Evolutionary conservation across 2,329 filamentous ascomycete species (phyloP).

Genomic region (Cladosporium velox): DNA sequence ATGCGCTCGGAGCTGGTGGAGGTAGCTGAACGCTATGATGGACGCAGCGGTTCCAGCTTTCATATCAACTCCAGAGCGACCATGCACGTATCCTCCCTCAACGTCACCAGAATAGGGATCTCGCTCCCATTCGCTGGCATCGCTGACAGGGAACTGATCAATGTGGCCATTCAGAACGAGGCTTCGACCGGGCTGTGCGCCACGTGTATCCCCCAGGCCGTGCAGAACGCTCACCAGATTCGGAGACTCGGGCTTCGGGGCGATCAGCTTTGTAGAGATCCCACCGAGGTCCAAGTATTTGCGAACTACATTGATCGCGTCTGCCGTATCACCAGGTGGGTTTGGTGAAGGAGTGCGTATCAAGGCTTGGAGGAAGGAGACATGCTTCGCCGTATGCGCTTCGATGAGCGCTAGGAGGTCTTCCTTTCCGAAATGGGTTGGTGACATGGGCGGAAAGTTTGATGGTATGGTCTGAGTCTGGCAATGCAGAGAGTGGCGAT

Average conservation of each 20-base stretch:
- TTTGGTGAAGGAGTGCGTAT: constrained; percentile 42
- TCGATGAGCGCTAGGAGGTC: constrained; percentile 33
- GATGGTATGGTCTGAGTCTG: neutral
- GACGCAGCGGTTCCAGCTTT: constrained; percentile 46
- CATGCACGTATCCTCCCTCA: constrained; percentile 38
- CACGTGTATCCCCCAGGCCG: constrained; percentile 17
- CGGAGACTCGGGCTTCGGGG: constrained; percentile 35
- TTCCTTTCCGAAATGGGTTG: constrained; percentile 20
- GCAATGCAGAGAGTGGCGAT: neutral
- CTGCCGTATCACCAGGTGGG: constrained; percentile 42
- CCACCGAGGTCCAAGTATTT: constrained; percentile 33
- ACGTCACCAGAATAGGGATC: constrained; percentile 43
- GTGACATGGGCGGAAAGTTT: neutral
- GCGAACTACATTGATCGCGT: constrained; percentile 39
- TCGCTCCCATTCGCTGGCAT: constrained; percentile 39
- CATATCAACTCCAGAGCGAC: constrained; percentile 47
- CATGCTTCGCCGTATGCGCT: constrained; percentile 31
- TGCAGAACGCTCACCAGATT: constrained; percentile 41
- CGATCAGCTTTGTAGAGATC: constrained; percentile 34
- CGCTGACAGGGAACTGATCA: constrained; percentile 45
- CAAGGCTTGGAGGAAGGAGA: constrained; percentile 38
- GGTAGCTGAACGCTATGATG: constrained; percentile 43
- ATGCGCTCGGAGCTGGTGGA: constrained; percentile 28
- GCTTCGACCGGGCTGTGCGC: constrained; percentile 30
- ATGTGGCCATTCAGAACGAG: constrained; percentile 48